Evolutionary conservation across 1,284 basidiomycete genomes (phyloP).

Genomic region (Leccinum pallidistipes): DNA sequence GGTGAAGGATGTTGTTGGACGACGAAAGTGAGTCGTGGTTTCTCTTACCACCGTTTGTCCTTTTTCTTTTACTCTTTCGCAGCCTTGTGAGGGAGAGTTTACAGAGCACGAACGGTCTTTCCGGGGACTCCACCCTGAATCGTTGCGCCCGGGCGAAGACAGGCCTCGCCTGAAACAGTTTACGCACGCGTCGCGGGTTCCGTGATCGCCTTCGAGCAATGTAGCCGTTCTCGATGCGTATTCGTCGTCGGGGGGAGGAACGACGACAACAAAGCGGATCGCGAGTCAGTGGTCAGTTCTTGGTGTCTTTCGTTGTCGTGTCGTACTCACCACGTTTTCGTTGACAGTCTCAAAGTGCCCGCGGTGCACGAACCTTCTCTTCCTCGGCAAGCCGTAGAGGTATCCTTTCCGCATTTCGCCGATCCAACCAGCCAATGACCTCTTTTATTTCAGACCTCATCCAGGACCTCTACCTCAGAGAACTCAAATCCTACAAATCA

Average conservation of each 20-base stretch:
- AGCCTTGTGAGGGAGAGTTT: constrained; percentile 35
- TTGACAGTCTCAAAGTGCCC: constrained; percentile 24
- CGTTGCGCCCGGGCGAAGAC: constrained; percentile 30
- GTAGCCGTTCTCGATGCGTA: constrained; percentile 27
- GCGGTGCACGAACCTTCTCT: constrained; percentile 29
- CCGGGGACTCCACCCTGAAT: constrained; percentile 36
- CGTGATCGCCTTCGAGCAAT: constrained; percentile 40
- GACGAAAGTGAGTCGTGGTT: constrained; percentile 26
- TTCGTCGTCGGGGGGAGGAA: background rate
- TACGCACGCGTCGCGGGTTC: constrained; percentile 66
- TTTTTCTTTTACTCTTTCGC: background rate
- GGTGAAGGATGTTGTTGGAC: constrained; percentile 18
- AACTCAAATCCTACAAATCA: constrained; percentile 89
- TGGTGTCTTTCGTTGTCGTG: background rate
- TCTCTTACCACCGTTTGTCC: background rate
- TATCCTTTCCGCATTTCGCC: constrained; percentile 33
- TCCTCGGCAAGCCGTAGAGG: constrained; percentile 28
- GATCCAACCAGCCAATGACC: constrained; percentile 13
- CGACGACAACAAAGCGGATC: constrained; percentile 42
- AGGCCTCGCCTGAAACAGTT: constrained; percentile 73
- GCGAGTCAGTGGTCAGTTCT: constrained; percentile 51
- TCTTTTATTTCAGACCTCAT: constrained; percentile 69
- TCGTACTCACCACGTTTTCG: constrained; percentile 11
- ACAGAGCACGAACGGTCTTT: constrained; percentile 37
- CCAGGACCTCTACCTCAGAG: constrained; percentile 89